phyloP scores from a whole-genome alignment of 2,329 filamentous ascomycete species.

The Arthroderma uncinatum region DNA sequence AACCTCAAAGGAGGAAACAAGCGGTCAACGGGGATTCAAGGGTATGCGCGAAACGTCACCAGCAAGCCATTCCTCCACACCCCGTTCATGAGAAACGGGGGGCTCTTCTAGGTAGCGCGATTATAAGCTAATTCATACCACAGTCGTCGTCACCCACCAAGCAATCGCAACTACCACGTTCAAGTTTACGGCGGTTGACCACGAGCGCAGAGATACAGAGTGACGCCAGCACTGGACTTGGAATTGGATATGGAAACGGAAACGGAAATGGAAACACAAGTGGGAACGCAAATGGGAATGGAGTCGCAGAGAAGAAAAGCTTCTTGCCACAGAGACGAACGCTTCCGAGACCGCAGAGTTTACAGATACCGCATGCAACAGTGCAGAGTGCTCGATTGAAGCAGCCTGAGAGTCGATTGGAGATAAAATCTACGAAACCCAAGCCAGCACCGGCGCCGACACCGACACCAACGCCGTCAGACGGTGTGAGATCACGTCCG shows the following conservation, averaged over 20 bases:
- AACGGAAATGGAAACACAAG: background rate
- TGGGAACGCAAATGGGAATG: background rate
- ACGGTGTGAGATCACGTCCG: background rate
- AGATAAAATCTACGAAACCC: background rate
- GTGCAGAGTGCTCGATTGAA: background rate
- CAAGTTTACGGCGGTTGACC: background rate
- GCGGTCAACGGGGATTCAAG: background rate
- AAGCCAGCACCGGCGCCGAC: too few relatives aligned
- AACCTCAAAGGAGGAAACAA: constrained; percentile 16
- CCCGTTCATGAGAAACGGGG: background rate
- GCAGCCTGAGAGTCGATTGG: background rate
- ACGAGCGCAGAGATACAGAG: background rate
- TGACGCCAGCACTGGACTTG: background rate
- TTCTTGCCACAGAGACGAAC: constrained; percentile 1
- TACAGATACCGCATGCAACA: background rate
- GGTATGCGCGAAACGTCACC: background rate
- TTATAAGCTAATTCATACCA: background rate
- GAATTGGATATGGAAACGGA: background rate
- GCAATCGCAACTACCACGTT: background rate
- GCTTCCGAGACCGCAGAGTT: background rate
- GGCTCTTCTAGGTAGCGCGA: background rate
- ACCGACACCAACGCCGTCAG: background rate
- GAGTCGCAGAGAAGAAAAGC: background rate
- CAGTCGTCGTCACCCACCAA: background rate
- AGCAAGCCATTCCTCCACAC: background rate